phyloP scores from a whole-genome alignment of 352 stramenopile species.

The Pythium biforme region DNA sequence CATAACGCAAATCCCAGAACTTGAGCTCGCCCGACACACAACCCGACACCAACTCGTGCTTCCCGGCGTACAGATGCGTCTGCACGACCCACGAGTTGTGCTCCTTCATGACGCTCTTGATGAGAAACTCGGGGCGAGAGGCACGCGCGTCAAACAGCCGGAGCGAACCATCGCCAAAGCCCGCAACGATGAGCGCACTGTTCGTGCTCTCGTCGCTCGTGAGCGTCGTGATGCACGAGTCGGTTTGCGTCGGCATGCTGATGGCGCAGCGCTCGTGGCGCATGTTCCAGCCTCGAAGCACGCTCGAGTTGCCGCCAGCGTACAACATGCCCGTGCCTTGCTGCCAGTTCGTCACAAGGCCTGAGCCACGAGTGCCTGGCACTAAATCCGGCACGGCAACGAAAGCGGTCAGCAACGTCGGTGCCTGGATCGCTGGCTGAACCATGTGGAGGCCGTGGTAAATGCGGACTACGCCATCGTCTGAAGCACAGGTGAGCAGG shows the following conservation, averaged over 20 bases:
- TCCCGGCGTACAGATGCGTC: constrained; percentile 71
- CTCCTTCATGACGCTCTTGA: constrained; percentile 82
- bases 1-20: constrained; percentile 96
- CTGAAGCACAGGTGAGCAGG: constrained; percentile 93
- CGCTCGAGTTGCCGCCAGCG: constrained; percentile 90
- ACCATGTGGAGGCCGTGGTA: constrained; percentile 88
- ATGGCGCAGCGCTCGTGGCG: constrained; percentile 86
- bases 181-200: constrained; percentile 82
- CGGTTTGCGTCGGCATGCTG: constrained; percentile 82
- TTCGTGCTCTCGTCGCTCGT: constrained; percentile 71
- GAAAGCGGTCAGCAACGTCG: constrained; percentile 92
- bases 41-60: constrained; percentile 92
- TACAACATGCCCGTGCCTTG: constrained; percentile 89
- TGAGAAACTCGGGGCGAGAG: constrained; percentile 63
- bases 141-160: constrained; percentile 93
- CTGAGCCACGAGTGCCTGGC: constrained; percentile 87
- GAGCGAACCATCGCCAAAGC: constrained; percentile 93
- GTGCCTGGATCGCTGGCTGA: constrained; percentile 38
- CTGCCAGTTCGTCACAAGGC: constrained; percentile 97
- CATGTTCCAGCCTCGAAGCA: constrained; percentile 95
- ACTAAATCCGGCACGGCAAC: constrained; percentile 92
- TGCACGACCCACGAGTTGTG: constrained; percentile 96
- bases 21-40: constrained; percentile 95
- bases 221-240: constrained; percentile 91
- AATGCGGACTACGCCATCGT: constrained; percentile 96